These are phyloP conservation scores for Aegilops sharonensis DNA, from an alignment of 176 grass and related monocot genomes.

Conservation along the genomic window DNA sequence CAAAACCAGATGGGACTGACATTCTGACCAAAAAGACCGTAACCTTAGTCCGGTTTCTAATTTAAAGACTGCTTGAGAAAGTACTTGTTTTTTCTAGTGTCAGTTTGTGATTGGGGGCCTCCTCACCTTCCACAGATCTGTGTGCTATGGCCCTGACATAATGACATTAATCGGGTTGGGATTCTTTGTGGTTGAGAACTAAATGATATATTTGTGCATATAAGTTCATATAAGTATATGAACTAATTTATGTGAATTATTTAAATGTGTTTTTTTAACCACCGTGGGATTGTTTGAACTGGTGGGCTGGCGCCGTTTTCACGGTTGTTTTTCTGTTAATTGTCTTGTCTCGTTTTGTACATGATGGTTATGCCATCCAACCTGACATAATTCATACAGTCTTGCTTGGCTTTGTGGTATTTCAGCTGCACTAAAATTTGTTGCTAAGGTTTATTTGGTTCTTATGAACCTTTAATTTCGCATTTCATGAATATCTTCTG, in stretches of 20 bases:
- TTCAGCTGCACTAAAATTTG: neutral
- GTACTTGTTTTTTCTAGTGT: neutral
- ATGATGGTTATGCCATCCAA: neutral
- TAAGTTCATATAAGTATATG: neutral
- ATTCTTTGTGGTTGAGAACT: neutral
- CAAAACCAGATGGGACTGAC: neutral
- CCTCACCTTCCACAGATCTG: neutral
- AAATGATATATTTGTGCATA: neutral
- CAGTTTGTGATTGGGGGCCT: neutral
- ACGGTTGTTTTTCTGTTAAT: neutral
- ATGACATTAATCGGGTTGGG: no score
- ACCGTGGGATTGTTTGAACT: neutral
- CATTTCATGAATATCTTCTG: neutral
- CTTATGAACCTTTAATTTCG: neutral
- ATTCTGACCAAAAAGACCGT: neutral
- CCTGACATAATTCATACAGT: neutral
- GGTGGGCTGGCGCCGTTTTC: neutral
- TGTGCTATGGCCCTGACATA: neutral
- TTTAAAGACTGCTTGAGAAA: neutral
- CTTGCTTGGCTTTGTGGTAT: neutral
- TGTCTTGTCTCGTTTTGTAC: neutral
- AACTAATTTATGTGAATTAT: neutral
- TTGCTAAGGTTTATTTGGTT: conserved; percentile 10
- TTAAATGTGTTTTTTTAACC: neutral
- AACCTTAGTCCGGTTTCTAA: no score